phyloP scores from a whole-genome alignment of 1,284 basidiomycete species.

The Chalciporus sp. region DNA sequence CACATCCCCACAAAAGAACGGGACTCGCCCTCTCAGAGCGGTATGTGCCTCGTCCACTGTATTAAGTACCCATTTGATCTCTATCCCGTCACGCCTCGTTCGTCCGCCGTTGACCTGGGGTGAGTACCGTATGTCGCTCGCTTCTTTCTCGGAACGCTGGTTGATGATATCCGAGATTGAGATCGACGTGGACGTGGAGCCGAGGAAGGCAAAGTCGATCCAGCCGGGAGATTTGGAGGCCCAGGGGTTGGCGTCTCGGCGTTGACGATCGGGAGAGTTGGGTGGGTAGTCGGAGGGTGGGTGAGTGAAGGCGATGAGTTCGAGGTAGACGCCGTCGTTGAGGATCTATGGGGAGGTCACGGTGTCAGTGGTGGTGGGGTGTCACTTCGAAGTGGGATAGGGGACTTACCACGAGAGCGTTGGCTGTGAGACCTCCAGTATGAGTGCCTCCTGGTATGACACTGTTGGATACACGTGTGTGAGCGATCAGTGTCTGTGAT shows the following conservation, averaged over 20 bases:
- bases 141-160: conserved; percentile 42
- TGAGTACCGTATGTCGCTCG: conserved; percentile 42
- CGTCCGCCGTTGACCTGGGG: conserved; percentile 53
- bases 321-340: conserved; percentile 62
- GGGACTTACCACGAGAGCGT: conserved; percentile 58
- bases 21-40: conserved; percentile 40
- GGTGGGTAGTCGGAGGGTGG: conserved; percentile 52
- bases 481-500: not conserved
- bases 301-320: conserved; percentile 66
- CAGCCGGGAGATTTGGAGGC: conserved; percentile 56
- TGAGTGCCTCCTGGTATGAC: conserved; percentile 67
- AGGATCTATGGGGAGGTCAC: too few relatives aligned
- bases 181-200: conserved; percentile 40
- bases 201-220: conserved; percentile 67
- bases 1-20: conserved; percentile 78
- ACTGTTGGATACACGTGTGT: conserved; percentile 32
- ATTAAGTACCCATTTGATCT: conserved; percentile 60
- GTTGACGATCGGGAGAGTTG: conserved; percentile 43
- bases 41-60: conserved; percentile 32
- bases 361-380: too few relatives aligned
- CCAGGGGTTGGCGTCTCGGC: conserved; percentile 54
- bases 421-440: conserved; percentile 60
- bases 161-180: conserved; percentile 52
- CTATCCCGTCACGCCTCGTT: conserved; percentile 50
- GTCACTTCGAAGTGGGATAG: not conserved